Base-by-base conservation (phyloP, 306 rosid species). In the Macrotyloma uniflorum region DNA sequence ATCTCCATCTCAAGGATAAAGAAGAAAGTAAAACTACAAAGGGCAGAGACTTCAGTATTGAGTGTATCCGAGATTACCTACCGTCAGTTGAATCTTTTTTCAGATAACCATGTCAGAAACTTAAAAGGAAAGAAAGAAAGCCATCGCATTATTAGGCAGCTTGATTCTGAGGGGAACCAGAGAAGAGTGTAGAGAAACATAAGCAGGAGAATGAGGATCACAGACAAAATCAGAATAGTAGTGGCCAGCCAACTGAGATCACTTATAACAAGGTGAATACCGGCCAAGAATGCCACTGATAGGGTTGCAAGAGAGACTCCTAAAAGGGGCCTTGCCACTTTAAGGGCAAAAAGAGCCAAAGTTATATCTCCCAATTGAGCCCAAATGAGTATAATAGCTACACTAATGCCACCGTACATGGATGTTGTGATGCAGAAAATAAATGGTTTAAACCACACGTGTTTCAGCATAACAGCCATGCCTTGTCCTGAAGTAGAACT, bases 231-330 rank as follows among this genome's bases (percentile, higher is more conserved):
- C 10, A 77, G 0, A 7, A 49, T 36, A 33, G 73, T 0, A 33
- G 20, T 72, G 1, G 73, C 28, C 18, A 84, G 70, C 83, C 77
- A 71, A 20, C 2, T 7, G 3, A 75, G 84, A 35, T 67, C 28
- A 8, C 78, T 59, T 9, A 70, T 61, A 0, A 54, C 78, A 1
- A 78, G 42, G 14, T 53, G 77, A 3, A 82, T 80, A 12, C 84
- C 86, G 6, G 79, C 76, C 76, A 77, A 33, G 50, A 82, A 85
- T 6, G 88, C 82, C 40, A 74, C 0, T 5, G 81, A 82, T 23
- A 74, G 13, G 30, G 64, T 74, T 5, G 68, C 11, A 0, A 85
- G 72, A 74, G 84, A 47, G 5, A 82, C 0, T 15, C 84, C 88
- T 38, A 85, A 20, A 33, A 82, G 5, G 2, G 79, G 82, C 7